Percentiles rank a stretch among this genome's conserved stretches.
Conservation (phyloP, 129 eudicot species). For the Mikania micrantha region DNA sequence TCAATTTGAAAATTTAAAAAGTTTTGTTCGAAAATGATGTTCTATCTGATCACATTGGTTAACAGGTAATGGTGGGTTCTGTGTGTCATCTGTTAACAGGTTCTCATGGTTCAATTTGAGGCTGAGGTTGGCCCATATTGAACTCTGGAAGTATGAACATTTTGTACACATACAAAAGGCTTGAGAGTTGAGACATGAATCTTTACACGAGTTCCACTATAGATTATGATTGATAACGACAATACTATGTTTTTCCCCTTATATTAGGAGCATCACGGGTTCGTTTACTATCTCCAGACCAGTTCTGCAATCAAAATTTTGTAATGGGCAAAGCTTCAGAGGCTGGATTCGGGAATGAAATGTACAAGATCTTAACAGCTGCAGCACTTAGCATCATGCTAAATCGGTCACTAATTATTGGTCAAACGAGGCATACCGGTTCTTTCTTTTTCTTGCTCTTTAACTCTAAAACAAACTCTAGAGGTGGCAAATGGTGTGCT, state of each 20-base stretch:
- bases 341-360: constrained; percentile 92
- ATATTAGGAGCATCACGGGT: constrained; percentile 43
- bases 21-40: neutral
- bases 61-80: too few species aligned
- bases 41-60: neutral
- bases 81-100: too few species aligned
- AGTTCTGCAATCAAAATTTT: constrained; percentile 74
- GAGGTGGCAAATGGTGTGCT: neutral
- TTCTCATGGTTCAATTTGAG: neutral
- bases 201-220: neutral
- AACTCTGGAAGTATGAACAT: neutral
- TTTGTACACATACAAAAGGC: neutral
- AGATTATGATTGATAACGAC: neutral
- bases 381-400: constrained; percentile 82
- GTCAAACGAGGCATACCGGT: constrained; percentile 99
- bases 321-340: constrained; percentile 94
- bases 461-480: neutral
- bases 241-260: neutral
- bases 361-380: constrained; percentile 84
- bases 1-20: neutral
- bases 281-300: constrained; percentile 47
- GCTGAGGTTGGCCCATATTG: neutral
- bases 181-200: neutral
- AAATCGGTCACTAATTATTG: constrained; percentile 87
- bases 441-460: constrained; percentile 76